Base-by-base conservation (phyloP, 768 basidiomycete genomes). In the Agrocybe praecox region DNA sequence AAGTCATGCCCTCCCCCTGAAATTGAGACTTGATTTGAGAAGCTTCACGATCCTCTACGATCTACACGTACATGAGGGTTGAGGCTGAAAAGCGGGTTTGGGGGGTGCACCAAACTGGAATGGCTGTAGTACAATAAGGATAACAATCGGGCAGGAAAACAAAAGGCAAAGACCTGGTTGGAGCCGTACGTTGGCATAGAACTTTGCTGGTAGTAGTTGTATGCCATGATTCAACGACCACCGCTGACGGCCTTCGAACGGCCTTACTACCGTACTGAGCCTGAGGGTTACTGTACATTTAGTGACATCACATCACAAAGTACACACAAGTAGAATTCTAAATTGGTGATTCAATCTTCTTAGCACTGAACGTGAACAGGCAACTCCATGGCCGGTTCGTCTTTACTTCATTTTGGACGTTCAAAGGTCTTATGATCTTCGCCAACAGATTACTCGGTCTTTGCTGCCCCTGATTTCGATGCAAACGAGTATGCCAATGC, bases 401-500 rank as follows among this genome's bases (percentile, higher is more conserved):
- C 15, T 46, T 29, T 45, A 6, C 18, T n/a, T 23, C 9, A 12
- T 3, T 18, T 26, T 24, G 17, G 2, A 17, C 24, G n/a, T 10
- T 21, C 19, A 19, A 11, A 7, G 9, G 4, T n/a, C 42, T 53
- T 15, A 53, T 33, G 19, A 23, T 29, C 12, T 18, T 44, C 8
- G 2, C 23, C 40, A 40, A 6, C 23, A 88, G 93, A 94, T 61
- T 90, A 94, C 66, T 68, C 86, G 15, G 81, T 88, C 46, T 98
- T 97, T 66, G 79, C 90, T 24, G 79, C 74, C 42, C 69, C 85
- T 2, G 79, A 86, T 32, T 98, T 98, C 70, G 89, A 96, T 68
- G 80, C 92, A 15, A 90, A 92, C 66, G 89, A 90, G 42, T 97
- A 96, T 69, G 96, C 96, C 2, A 95, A 95, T 70, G 87, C 92